Base-by-base conservation (phyloP, 2,329 filamentous ascomycete genomes). In the Monilinia laxa region DNA sequence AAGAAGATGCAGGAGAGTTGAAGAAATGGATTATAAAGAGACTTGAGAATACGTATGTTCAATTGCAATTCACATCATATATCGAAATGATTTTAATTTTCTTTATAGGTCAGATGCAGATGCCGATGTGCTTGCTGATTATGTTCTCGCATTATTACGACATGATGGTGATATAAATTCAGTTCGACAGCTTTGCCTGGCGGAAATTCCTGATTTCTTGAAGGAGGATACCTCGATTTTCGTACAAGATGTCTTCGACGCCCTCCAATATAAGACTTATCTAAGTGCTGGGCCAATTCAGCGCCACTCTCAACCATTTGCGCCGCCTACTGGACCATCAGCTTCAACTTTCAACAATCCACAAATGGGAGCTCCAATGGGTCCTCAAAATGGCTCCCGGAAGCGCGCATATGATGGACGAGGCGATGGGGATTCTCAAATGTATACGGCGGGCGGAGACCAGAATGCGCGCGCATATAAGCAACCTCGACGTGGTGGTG, bases 111-210 rank as follows among this genome's bases (percentile, higher is more conserved):
- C 90, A 38, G 90, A 93, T 74, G 90, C 90, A 62, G 91, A 95
- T 76, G 85, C 88, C 42, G 91, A 93, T 74, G 90, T 94, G 6
- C 86, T 95, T 3, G 91, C 90, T 57, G 91, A 95, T 73, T 95
- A 93, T 76, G 89, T 94, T n/a, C 82, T 93, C 69, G 91, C 90
- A 9, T 84, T 95, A 25, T 80, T 94, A 56, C 85, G 86, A 65
- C 87, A 90, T 69, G 89, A 92, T 70, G 89, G 88, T 69, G 82
- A 86, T 62, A 80, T 84, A 52, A 82, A 83, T n/a, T 81, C 85
- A 25, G 87, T 93, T 64, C 85, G 87, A 73, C 80, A 83, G 72
- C 84, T 90, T 62, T 92, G 90, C 77, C 83, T 91, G 74, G 82
- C 85, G 64, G 89, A 92, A 76, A 87, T 94, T 52, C 84, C 85